Conservation (phyloP, 441 rosid genomes). For the Brassica balearica region DNA sequence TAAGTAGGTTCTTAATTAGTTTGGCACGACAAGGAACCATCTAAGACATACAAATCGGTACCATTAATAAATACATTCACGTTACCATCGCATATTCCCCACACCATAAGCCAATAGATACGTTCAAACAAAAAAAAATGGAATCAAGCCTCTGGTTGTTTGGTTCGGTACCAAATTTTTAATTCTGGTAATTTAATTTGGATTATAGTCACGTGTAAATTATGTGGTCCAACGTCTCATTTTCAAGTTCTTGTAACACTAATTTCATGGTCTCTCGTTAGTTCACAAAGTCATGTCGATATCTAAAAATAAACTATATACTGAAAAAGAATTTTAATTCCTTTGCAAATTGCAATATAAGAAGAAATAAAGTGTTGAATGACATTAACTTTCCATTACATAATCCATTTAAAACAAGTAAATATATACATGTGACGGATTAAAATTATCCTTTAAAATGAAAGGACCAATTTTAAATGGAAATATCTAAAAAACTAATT, state of each 20-base stretch:
- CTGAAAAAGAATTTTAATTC: not conserved
- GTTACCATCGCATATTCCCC: slow-evolving; percentile 13
- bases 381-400: slow-evolving; percentile 22
- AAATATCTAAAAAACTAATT: not conserved
- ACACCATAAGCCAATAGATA: not conserved
- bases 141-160: not conserved
- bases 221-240: not conserved
- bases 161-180: slow-evolving; percentile 9
- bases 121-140: not conserved
- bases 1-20: slow-evolving; percentile 7
- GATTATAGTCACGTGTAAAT: slow-evolving; percentile 2
- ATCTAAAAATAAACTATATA: not conserved
- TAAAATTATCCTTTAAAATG: not conserved
- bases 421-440: slow-evolving; percentile 1
- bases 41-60: not conserved
- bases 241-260: not conserved
- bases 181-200: not conserved
- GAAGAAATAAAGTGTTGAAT: slow-evolving; percentile 6
- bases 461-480: not conserved
- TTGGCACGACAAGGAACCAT: slow-evolving; percentile 12
- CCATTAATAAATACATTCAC: not conserved
- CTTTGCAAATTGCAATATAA: slow-evolving; percentile 3
- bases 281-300: not conserved
- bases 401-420: slow-evolving; percentile 26
- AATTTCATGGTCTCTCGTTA: not conserved